A percentile compares a stretch with the other conserved stretches of the same genome.
These are phyloP conservation scores for Beauveria asiatica DNA, from an alignment of 2,329 filamentous ascomycete genomes.

Conservation along the genomic window DNA sequence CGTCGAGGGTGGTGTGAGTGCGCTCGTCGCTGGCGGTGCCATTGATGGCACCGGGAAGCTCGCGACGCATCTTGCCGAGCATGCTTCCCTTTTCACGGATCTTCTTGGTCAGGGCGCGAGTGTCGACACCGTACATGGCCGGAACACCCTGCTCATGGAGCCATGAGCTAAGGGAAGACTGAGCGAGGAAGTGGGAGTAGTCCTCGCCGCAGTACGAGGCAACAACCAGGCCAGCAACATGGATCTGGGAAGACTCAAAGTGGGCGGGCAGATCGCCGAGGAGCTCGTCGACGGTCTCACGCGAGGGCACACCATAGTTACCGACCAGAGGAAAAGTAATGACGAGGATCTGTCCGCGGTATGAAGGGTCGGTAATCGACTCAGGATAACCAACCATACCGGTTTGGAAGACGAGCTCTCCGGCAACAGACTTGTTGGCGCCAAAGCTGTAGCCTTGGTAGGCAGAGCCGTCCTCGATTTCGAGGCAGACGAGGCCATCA, in stretches of 20 bases:
- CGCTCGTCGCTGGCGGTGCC: slow-evolving; percentile 23
- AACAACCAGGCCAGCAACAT: slow-evolving; percentile 84
- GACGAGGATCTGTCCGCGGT: slow-evolving; percentile 89
- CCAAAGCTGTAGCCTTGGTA: slow-evolving; percentile 97
- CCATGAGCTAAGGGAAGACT: slow-evolving; percentile 87
- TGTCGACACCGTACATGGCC: slow-evolving; percentile 92
- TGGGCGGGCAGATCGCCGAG: slow-evolving; percentile 80
- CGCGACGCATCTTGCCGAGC: slow-evolving; percentile 80
- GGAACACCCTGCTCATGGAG: slow-evolving; percentile 92
- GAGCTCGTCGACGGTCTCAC: slow-evolving; percentile 76
- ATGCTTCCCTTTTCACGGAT: slow-evolving; percentile 93
- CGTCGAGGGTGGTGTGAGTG: slow-evolving; percentile 21
- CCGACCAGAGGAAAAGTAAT: slow-evolving; percentile 92
- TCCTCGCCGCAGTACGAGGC: slow-evolving; percentile 91
- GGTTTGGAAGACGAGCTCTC: slow-evolving; percentile 98
- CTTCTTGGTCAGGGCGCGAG: slow-evolving; percentile 83
- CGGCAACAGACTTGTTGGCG: slow-evolving; percentile 85
- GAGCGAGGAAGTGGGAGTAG: slow-evolving; percentile 88
- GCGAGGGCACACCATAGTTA: slow-evolving; percentile 93
- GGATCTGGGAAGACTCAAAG: slow-evolving; percentile 88
- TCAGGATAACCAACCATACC: slow-evolving; percentile 99
- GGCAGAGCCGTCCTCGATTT: slow-evolving; percentile 83
- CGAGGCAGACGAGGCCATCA: slow-evolving; percentile 69
- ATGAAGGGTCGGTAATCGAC: slow-evolving; percentile 80
- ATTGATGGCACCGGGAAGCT: slow-evolving; percentile 41